Conservation (phyloP, 2,329 filamentous ascomycete species). For the Cordyceps tenuipes region DNA sequence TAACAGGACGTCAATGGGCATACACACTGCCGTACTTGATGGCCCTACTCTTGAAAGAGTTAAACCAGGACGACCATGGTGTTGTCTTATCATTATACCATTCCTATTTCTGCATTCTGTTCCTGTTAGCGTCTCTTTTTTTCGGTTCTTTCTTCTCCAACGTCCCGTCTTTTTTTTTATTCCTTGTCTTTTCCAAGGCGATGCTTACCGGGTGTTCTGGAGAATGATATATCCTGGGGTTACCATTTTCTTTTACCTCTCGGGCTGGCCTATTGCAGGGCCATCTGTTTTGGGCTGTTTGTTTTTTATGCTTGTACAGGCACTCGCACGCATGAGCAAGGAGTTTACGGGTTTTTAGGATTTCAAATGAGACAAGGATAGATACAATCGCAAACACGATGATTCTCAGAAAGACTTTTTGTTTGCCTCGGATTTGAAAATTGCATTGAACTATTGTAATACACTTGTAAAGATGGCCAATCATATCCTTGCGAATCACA, state of each 20-base stretch:
- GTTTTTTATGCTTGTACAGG: neutral
- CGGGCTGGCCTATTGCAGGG: neutral
- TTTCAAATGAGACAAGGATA: neutral
- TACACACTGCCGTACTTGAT: neutral
- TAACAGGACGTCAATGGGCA: neutral
- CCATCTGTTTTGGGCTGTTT: neutral
- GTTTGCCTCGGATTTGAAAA: neutral
- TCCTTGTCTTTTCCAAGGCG: neutral
- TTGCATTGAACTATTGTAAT: neutral
- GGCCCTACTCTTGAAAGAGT: neutral
- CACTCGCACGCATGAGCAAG: neutral
- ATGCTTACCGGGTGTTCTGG: constrained; percentile 3
- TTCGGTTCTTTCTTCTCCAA: neutral
- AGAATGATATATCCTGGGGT: constrained; percentile 3
- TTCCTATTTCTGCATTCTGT: neutral
- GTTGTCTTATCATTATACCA: neutral
- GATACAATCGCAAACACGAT: neutral
- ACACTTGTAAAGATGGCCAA: neutral
- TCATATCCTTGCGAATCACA: neutral
- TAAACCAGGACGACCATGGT: neutral
- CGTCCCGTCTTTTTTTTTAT: neutral
- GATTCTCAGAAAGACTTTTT: neutral
- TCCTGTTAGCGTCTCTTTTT: constrained; percentile 6
- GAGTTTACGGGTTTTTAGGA: constrained; percentile 3
- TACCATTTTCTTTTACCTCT: neutral